Base-by-base conservation (phyloP, 352 stramenopile genomes). In the Phytophthora pluvialis region DNA sequence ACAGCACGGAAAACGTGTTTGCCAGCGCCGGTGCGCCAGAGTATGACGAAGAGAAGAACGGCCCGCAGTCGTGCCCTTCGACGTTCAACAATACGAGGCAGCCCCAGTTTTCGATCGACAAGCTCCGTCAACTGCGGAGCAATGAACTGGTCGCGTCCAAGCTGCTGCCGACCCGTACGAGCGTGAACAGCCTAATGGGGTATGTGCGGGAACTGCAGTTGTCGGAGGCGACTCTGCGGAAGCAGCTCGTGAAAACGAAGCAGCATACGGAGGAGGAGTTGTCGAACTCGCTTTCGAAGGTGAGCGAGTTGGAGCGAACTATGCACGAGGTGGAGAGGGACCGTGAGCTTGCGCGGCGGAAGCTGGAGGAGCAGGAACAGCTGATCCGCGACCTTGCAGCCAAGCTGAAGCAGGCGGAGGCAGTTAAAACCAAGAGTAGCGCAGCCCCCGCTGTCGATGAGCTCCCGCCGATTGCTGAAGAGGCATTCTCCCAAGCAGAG, bases 181-280 rank as follows among this genome's bases (percentile, higher is more conserved):
- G 74, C 13, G 66, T 94, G 42, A 83, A 90, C 46, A 88, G 73
- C 39, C 52, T 94, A 10, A 89, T 94, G 64, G 83, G 78, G 11
- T 93, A 93, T 52, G 83, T 94, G 42, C 80, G 76, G 0, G 86
- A 94, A 51, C 60, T 94, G 33, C 76, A 94, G 36, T 52, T 76
- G 16, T 94, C 86, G 3, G 83, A 91, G 53, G 75, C 81, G 15
- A 83, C 60, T 48, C 38, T 91, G 39, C 83, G 83, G 9, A 72
- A 78, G 15, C 81, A 94, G 21, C 56, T 94, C 7, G 76, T 85
- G 10, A 78, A 76, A 31, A 79, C 66, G 5, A 80, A 78, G 16
- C 75, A 87, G 58, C 64, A 83, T 39, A 79, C 75, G 10, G 76
- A 87, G 26, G 68, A 86, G 2, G 80, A 94, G 49, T 50, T 87